Percentiles rank a stretch among this genome's conserved stretches.
These are phyloP conservation scores for Aquanectria penicillioides DNA, from an alignment of 2,329 filamentous ascomycete genomes.

Conservation along the genomic window DNA sequence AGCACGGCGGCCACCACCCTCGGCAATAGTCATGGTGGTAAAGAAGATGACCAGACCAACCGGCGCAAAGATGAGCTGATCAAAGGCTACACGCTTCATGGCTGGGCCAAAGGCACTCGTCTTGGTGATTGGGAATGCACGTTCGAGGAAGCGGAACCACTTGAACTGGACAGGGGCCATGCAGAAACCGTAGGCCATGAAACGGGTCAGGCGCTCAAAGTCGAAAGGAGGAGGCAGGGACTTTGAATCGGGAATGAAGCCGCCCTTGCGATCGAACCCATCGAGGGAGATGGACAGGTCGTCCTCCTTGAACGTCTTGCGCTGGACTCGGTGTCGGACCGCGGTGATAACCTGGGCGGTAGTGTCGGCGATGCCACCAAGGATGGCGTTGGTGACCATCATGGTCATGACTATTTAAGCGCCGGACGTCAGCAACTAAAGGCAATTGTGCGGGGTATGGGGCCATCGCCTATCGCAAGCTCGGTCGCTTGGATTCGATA, in stretches of 20 bases:
- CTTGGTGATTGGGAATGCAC: slow-evolving; percentile 86
- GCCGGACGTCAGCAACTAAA: slow-evolving; percentile 18
- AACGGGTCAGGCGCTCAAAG: slow-evolving; percentile 91
- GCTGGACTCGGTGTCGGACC: slow-evolving; percentile 73
- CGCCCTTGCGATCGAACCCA: slow-evolving; percentile 85
- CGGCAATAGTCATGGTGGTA: slow-evolving; percentile 93
- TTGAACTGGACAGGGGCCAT: slow-evolving; percentile 96
- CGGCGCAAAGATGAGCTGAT: slow-evolving; percentile 93
- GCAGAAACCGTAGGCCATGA: slow-evolving; percentile 96
- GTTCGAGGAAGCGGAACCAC: slow-evolving; percentile 90
- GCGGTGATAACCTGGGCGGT: slow-evolving; percentile 93
- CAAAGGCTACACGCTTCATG: slow-evolving; percentile 89
- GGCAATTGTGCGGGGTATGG: not conserved
- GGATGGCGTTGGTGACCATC: slow-evolving; percentile 97
- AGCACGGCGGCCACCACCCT: slow-evolving; percentile 86
- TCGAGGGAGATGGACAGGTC: slow-evolving; percentile 87
- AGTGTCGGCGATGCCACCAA: slow-evolving; percentile 95
- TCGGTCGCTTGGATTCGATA: not conserved
- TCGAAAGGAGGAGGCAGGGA: slow-evolving; percentile 85
- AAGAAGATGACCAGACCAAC: slow-evolving; percentile 90
- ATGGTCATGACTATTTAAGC: slow-evolving; percentile 81
- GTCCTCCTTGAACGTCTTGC: slow-evolving; percentile 74
- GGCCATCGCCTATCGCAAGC: too few species aligned
- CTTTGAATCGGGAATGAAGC: slow-evolving; percentile 72
- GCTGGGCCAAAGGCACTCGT: slow-evolving; percentile 78